Evolutionary conservation across 176 grass and related monocot genomes (phyloP), one percentile per base, ranked within the genome.

Genomic region (Carex littledalei): DNA sequence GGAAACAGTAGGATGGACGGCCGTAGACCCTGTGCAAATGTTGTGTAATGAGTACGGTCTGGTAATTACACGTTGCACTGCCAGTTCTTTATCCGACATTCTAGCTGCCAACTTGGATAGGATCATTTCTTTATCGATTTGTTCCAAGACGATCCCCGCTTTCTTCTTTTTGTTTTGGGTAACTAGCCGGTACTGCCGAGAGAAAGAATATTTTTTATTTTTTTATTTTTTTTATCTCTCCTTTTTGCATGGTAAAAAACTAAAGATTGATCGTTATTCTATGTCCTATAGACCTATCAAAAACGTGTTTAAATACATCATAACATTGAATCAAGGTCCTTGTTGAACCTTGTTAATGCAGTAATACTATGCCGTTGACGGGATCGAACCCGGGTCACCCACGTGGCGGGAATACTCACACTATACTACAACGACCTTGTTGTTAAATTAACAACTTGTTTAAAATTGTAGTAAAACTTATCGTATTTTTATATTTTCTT

Each of bases 381-480:
- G 83, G 87, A 89, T 89, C 87, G 76, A 89, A 89, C 87, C 87
- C 83, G 87, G 87, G 83, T 89, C 76, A 12, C 83, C 83, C 87
- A 83, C 83, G 83, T 89, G 87, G 87, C 87, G 83, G 83, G 83
- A 17, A 89, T 89, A 89, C 83, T 85, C 34, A 89, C 87, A 89
- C 83, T 85, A 89, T 89, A 89, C 87, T 89, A 89, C 87, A 89
- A 89, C 87, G 87, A 89, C 87, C 8, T 83, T 50, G 80, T 18
- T 82, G 80, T 7, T 17, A 15, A 5, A 0, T 8, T 47, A 0
- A 0, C 45, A 10, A 47, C 8, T 47, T 47, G 2, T 47, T 10
- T 8, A 1, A 8, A 45, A 0, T 45, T 45, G 41, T 45, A 7
- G 0, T 8, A 45, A 8, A 41, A 8, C 6, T 45, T 45, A 45